Percentiles rank a stretch among this genome's conserved stretches.
Conservation (phyloP, 768 basidiomycete genomes). For the Kwoniella heveanensis region DNA sequence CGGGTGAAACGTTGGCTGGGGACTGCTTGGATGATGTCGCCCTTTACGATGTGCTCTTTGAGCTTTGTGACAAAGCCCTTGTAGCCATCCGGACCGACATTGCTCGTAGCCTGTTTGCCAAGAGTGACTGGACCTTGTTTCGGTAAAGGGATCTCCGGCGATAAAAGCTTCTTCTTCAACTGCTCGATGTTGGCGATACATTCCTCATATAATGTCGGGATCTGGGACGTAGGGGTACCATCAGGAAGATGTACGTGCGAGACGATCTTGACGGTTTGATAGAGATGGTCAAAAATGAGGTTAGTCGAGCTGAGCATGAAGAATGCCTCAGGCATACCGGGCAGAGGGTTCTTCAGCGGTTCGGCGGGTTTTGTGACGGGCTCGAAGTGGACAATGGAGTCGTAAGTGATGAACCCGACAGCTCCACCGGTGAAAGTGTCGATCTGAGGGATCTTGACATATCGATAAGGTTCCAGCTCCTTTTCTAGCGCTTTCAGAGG, state of each 20-base stretch:
- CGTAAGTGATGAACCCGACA: constrained; percentile 95
- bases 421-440: constrained; percentile 96
- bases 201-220: constrained; percentile 83
- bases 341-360: constrained; percentile 69
- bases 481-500: constrained; percentile 81
- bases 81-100: constrained; percentile 91
- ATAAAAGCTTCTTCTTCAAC: constrained; percentile 74
- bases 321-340: constrained; percentile 85
- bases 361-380: constrained; percentile 66
- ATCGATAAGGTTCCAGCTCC: constrained; percentile 82
- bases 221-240: constrained; percentile 60
- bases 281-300: constrained; percentile 95
- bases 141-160: constrained; percentile 64
- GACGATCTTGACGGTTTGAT: constrained; percentile 89
- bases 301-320: constrained; percentile 98
- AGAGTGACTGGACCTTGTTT: constrained; percentile 56
- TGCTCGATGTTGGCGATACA: constrained; percentile 79
- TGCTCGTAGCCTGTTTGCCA: constrained; percentile 69
- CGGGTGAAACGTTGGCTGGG: constrained; percentile 88
- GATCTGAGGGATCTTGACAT: constrained; percentile 86
- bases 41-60: constrained; percentile 91
- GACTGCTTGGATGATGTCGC: constrained; percentile 98
- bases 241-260: constrained; percentile 91
- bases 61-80: constrained; percentile 84
- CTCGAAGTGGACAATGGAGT: constrained; percentile 95